Conservation (phyloP, 129 eudicot species). For the Arctium minus region DNA sequence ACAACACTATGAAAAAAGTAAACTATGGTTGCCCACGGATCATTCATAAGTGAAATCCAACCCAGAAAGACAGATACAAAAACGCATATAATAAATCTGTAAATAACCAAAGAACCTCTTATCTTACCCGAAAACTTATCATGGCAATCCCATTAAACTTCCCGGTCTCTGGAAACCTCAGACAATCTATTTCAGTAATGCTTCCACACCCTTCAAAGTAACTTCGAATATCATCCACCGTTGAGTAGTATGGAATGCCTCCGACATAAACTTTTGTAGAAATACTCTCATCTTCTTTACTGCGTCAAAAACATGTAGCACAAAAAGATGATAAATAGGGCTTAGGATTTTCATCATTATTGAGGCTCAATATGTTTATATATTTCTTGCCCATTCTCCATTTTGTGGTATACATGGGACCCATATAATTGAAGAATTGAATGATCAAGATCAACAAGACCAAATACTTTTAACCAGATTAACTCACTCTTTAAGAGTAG, state of each 20-base stretch:
- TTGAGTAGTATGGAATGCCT: slow-evolving; percentile 94
- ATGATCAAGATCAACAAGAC: not conserved
- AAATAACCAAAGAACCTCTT: not conserved
- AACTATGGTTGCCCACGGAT: not conserved
- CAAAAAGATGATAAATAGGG: not conserved
- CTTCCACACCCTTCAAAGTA: slow-evolving; percentile 93
- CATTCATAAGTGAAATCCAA: not conserved
- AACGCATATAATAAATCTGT: not conserved
- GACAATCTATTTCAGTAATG: slow-evolving; percentile 77
- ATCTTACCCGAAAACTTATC: slow-evolving; percentile 80
- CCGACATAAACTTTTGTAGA: slow-evolving; percentile 84
- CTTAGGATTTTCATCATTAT: slow-evolving; percentile 6
- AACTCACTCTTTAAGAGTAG: not conserved
- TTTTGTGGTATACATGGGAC: not conserved
- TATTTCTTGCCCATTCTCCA: not conserved
- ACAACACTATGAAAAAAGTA: not conserved
- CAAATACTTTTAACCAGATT: not conserved
- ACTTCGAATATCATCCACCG: slow-evolving; percentile 90
- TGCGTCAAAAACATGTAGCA: slow-evolving; percentile 32
- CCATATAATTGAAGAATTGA: not conserved
- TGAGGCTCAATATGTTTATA: not conserved
- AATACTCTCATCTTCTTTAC: slow-evolving; percentile 40
- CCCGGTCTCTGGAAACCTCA: slow-evolving; percentile 86
- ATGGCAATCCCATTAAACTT: slow-evolving; percentile 96
- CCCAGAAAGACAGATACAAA: not conserved